These are phyloP conservation scores for Ustilago loliicola DNA, from an alignment of 1,284 basidiomycete species.

Conservation along the genomic window DNA sequence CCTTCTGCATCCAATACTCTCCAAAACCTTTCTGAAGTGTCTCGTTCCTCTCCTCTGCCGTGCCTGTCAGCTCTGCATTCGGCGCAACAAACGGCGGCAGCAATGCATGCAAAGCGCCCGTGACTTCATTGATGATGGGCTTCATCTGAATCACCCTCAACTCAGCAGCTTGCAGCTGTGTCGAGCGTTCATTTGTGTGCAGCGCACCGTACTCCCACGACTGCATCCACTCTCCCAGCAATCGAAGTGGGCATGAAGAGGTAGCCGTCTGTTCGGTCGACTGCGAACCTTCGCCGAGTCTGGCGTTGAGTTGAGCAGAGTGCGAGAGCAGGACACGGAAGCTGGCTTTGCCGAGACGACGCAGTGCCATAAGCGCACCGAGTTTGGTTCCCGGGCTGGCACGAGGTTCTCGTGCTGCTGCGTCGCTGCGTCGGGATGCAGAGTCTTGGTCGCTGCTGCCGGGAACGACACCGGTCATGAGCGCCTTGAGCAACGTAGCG, in stretches of 20 bases:
- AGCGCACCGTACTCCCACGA: conserved; percentile 42
- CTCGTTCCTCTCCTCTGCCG: conserved; percentile 27
- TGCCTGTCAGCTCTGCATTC: conserved; percentile 25
- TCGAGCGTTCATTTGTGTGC: conserved; percentile 17
- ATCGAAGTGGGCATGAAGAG: conserved; percentile 33
- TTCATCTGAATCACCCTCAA: conserved; percentile 30
- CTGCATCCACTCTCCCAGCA: conserved; percentile 57
- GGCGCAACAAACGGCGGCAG: conserved; percentile 45
- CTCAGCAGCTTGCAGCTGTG: conserved; percentile 7
- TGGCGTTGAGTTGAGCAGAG: conserved; percentile 35
- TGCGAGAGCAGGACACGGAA: conserved; percentile 58
- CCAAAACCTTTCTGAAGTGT: conserved; percentile 33
- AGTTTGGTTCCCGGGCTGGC: conserved; percentile 62
- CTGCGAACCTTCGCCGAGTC: conserved; percentile 30
- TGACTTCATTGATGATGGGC: conserved; percentile 40
- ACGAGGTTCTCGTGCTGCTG: conserved; percentile 30
- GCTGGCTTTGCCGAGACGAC: conserved; percentile 60
- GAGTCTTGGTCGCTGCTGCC: conserved; percentile 41
- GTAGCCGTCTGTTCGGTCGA: conserved; percentile 9
- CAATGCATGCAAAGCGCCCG: conserved; percentile 44
- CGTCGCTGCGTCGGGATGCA: conserved; percentile 21
- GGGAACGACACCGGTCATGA: conserved; percentile 74
- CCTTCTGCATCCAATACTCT: conserved; percentile 45
- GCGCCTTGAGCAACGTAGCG: conserved; percentile 89
- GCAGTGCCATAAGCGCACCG: conserved; percentile 64